Evolutionary conservation across 148 eudicot genomes (phyloP).

Genomic region (Chenopodium quinoa): DNA sequence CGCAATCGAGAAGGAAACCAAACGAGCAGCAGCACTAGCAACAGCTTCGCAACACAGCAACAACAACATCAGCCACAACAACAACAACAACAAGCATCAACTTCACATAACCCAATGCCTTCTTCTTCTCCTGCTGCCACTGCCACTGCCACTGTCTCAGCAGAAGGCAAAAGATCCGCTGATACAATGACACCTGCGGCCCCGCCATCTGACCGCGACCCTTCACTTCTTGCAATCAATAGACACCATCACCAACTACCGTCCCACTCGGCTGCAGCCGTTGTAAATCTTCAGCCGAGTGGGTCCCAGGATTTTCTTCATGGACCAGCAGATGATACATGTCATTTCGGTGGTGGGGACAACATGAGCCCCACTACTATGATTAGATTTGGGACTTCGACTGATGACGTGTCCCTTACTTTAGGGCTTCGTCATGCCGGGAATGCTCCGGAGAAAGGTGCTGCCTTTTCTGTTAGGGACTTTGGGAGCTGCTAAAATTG

Average conservation of each 20-base stretch:
- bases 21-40: constrained; percentile 23
- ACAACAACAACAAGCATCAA: constrained; percentile 14
- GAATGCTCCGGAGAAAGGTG: constrained; percentile 54
- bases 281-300: too few species aligned
- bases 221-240: constrained; percentile 28
- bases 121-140: background rate
- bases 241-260: constrained; percentile 12
- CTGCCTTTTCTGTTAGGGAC: constrained; percentile 27
- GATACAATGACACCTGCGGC: constrained; percentile 16
- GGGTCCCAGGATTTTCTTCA: background rate
- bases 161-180: constrained; percentile 22
- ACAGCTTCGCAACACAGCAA: constrained; percentile 14
- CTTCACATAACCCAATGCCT: constrained; percentile 31
- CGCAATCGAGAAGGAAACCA: constrained; percentile 12
- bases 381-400: constrained; percentile 50
- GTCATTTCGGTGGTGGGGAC: constrained; percentile 12
- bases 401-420: constrained; percentile 78
- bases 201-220: constrained; percentile 34
- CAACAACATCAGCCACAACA: constrained; percentile 18
- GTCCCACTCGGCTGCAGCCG: background rate
- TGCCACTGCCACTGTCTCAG: background rate
- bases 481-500: constrained; percentile 42
- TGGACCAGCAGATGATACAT: constrained; percentile 17
- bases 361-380: constrained; percentile 40
- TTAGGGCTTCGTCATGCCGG: constrained; percentile 84